Evolutionary conservation across 129 eudicot genomes (phyloP), one percentile per base, ranked within the genome.

Genomic region (Cynara cardunculus): DNA sequence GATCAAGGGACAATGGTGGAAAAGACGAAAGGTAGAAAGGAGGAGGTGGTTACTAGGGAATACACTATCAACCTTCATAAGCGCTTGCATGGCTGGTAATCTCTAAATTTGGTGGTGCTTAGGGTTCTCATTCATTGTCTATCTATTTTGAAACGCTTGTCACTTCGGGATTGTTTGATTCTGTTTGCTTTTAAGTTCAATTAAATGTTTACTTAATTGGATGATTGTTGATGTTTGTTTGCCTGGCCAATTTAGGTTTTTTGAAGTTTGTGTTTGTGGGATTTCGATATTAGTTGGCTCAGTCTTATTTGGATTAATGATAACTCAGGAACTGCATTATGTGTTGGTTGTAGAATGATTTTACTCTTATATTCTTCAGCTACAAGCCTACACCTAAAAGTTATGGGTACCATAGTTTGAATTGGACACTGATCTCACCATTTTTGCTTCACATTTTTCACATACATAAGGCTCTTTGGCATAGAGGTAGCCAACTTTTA

Each of bases 61-160:
- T 87, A 87, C 88, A 87, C 90, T 65, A 84, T 87, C 78, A 87
- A 87, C 14, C 90, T 87, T 76, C 90, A 84, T 84, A 87, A 78
- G 82, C 88, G 90, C 27, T 68, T 87, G 26, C 90, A 87, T 74
- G 88, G 90, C 26, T 84, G 90, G 89, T 86, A 74, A 3, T 8
- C 6, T 35, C 16, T 37, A 10, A 37, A 37, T 37, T 37, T 37
- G 46, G 46, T 37, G 46, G 46, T 10, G 13, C 12, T 37, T 37
- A 37, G 46, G 46, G 12, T 37, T 37, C 13, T 37, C 13, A 37
- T 37, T 37, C 13, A 37, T 37, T 2, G 46, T 8, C 2, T 1
- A 37, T 37, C 2, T 37, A 49, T 0, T 49, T 49, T 49, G 62
- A 49, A 49, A 49, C 8, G 62, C 16, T 49, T 49, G 62, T 16